These are phyloP conservation scores for Naganishia friedmannii DNA, from an alignment of 768 basidiomycete genomes.

Conservation along the genomic window DNA sequence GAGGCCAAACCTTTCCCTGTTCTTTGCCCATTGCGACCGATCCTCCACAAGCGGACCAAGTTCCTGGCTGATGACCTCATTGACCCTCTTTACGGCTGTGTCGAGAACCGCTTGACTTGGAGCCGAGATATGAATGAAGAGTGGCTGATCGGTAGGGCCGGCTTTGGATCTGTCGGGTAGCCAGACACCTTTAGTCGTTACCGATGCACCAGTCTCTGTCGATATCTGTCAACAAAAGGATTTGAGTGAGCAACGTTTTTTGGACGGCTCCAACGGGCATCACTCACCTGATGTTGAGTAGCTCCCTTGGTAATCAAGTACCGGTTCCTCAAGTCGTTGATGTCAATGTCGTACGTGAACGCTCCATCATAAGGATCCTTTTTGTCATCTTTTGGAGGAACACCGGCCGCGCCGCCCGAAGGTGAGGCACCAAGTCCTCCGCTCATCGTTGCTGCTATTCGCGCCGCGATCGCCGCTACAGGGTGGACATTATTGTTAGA, in stretches of 20 bases:
- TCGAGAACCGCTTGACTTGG: slow-evolving; percentile 52
- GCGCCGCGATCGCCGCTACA: slow-evolving; percentile 78
- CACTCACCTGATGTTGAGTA: slow-evolving; percentile 80
- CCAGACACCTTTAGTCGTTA: slow-evolving; percentile 92
- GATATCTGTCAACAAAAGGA: slow-evolving; percentile 64
- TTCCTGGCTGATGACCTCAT: slow-evolving; percentile 54
- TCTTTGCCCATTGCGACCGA: slow-evolving; percentile 49
- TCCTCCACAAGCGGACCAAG: slow-evolving; percentile 54
- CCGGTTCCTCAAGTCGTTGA: slow-evolving; percentile 91
- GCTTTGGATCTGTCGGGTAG: slow-evolving; percentile 89
- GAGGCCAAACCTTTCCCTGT: slow-evolving; percentile 47
- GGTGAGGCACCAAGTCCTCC: slow-evolving; percentile 32
- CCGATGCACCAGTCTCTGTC: slow-evolving; percentile 85
- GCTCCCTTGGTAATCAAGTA: slow-evolving; percentile 90
- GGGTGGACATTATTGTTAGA: too few species aligned
- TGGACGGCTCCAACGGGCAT: not conserved
- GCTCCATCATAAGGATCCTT: slow-evolving; percentile 74
- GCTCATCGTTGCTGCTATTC: slow-evolving; percentile 67
- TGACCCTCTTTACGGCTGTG: slow-evolving; percentile 51
- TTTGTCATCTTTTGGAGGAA: slow-evolving; percentile 51
- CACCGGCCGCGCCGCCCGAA: slow-evolving; percentile 49
- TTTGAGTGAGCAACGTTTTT: not conserved
- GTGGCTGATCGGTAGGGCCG: slow-evolving; percentile 84
- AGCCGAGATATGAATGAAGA: slow-evolving; percentile 91
- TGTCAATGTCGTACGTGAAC: slow-evolving; percentile 87